Percentiles rank a stretch among this genome's conserved stretches.
Conservation (phyloP, 371 early-diverging fungal species). For the Mucor lusitanicus region DNA sequence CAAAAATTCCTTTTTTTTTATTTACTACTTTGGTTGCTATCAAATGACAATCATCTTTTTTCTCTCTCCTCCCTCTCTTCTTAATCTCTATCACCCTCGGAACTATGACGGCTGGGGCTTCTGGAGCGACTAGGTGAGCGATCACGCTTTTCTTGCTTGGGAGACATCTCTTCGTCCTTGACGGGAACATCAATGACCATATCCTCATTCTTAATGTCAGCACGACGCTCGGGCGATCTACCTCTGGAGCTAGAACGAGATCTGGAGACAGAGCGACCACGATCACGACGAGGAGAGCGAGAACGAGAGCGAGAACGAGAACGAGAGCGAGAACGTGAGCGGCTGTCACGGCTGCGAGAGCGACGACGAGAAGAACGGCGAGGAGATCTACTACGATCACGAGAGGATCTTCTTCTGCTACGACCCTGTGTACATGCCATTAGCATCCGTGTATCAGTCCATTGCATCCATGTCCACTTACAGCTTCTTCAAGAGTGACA, state of each 20-base stretch:
- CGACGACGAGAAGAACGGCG: constrained; percentile 24
- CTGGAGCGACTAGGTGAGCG: constrained; percentile 8
- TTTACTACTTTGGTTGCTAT: constrained; percentile 1
- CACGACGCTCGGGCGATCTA: constrained; percentile 16
- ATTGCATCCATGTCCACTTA: constrained; percentile 40
- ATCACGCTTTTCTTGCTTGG: not conserved
- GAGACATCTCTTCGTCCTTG: not conserved
- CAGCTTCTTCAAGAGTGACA: constrained; percentile 68
- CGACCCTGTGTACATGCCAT: constrained; percentile 8
- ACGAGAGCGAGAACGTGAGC: constrained; percentile 28
- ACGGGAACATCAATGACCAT: constrained; percentile 10
- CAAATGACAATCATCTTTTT: not conserved
- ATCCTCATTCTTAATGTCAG: constrained; percentile 14
- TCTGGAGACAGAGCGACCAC: constrained; percentile 15
- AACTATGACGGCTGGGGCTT: constrained; percentile 10
- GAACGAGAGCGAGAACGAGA: constrained; percentile 10
- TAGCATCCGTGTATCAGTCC: constrained; percentile 27
- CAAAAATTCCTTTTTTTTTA: not conserved
- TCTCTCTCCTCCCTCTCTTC: not conserved
- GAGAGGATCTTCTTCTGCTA: constrained; percentile 23
- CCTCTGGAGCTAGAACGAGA: constrained; percentile 25
- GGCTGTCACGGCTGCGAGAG: constrained; percentile 19
- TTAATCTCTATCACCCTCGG: constrained; percentile 16
- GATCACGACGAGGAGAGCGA: constrained; percentile 26
- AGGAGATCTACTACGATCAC: constrained; percentile 29